Base-by-base conservation (phyloP, 352 stramenopile species). In the Blastocystis sp. region DNA sequence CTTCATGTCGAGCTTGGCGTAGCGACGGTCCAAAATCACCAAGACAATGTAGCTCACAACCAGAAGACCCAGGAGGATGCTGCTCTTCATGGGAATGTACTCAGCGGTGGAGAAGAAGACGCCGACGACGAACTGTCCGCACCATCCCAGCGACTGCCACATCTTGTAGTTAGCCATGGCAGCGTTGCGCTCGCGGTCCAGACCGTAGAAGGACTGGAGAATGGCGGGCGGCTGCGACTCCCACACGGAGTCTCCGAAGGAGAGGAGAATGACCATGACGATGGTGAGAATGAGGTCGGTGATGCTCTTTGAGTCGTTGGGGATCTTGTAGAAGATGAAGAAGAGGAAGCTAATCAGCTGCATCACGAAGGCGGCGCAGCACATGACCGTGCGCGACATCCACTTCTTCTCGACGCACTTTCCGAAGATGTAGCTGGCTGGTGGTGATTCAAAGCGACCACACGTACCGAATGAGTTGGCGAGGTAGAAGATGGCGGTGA, bases 121-220 rank as follows among this genome's bases (percentile, higher is more conserved):
- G 16, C 75, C 75, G 32, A 87, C 44, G 14, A 40, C 76, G 44
- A 87, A 84, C 49, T 87, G 85, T 36, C 49, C 65, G n/a, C 51
- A 63, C 46, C 40, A 75, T 64, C 85, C 85, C 8, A 87, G 18
- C 24, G 36, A 72, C 65, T 87, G 85, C 85, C 85, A 87, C 85
- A 87, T 84, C 44, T 87, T 87, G 49, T 84, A 85, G 64, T 87
- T 87, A 1, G 73, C 79, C 29, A 78, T 87, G 24, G 85, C 85
- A 38, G 75, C 79, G 21, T 87, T 85, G 34, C 85, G 73, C 14
- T 87, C 85, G 27, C 42, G 36, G 36, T 87, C 85, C 49, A 57
- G 16, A 21, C 48, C 51, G 34, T 84, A 87, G 32, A 84, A 87
- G 32, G 75, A 85, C 71, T 87, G 85, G 16, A 87, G 65, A 38